Conservation (phyloP, 2,329 filamentous ascomycete genomes). For the Bipolaris zeicola region DNA sequence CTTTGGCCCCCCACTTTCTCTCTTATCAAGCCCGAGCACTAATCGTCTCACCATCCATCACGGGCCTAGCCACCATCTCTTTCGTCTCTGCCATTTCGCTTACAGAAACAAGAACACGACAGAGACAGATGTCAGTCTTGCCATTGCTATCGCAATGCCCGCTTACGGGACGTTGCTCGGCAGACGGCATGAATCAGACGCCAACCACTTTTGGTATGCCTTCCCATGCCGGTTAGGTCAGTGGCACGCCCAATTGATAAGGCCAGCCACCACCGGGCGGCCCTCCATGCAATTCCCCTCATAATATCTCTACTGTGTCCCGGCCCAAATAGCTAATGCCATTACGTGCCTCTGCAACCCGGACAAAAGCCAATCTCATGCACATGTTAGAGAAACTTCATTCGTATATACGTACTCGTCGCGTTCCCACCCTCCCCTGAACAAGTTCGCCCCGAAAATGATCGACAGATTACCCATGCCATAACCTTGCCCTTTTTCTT, state of each 20-base stretch:
- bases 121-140: not conserved
- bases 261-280: constrained; percentile 18
- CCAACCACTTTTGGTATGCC: constrained; percentile 10
- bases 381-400: not conserved
- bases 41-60: not conserved
- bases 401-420: too few relatives aligned
- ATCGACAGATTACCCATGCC: too few relatives aligned
- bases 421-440: too few relatives aligned
- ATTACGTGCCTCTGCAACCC: not conserved
- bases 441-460: too few relatives aligned
- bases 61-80: not conserved
- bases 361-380: not conserved
- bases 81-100: constrained; percentile 1
- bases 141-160: not conserved
- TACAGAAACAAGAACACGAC: not conserved
- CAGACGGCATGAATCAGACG: not conserved
- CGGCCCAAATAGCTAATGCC: not conserved
- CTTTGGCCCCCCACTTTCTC: constrained; percentile 12
- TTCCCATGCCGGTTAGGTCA: constrained; percentile 19
- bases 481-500: too few relatives aligned
- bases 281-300: not conserved
- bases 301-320: constrained; percentile 4
- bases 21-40: constrained; percentile 5
- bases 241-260: constrained; percentile 12
- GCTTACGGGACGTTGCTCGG: constrained; percentile 4